Evolutionary conservation across 805 yeast genomes (phyloP).

Genomic region (Candida vartiovaarae): DNA sequence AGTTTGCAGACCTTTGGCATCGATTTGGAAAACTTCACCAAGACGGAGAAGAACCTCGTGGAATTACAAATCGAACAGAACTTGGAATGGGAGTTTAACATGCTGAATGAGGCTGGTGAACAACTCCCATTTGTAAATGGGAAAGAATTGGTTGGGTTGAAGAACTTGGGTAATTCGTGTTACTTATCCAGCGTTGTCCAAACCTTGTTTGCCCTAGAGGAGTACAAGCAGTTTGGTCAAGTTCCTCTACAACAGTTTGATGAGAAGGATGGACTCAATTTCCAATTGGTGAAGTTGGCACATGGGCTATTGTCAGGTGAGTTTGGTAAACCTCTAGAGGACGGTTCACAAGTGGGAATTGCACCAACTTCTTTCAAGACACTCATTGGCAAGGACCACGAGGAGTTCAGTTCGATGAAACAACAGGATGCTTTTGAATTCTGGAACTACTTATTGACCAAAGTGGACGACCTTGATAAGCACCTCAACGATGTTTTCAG

Average conservation of each 20-base stretch:
- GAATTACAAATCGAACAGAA: slow-evolving; percentile 93
- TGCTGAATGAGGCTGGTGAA: slow-evolving; percentile 66
- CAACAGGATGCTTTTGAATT: slow-evolving; percentile 97
- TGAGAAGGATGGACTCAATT: slow-evolving; percentile 44
- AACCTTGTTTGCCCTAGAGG: slow-evolving; percentile 41
- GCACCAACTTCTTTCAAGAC: slow-evolving; percentile 71
- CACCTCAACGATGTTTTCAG: slow-evolving; percentile 44
- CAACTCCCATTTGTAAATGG: slow-evolving; percentile 65
- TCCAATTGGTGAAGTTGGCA: slow-evolving; percentile 72
- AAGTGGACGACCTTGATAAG: slow-evolving; percentile 42
- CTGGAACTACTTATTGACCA: slow-evolving; percentile 57
- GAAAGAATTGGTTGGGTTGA: slow-evolving; percentile 71
- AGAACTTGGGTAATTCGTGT: slow-evolving; percentile 90
- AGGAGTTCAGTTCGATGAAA: slow-evolving; percentile 76
- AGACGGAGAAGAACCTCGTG: slow-evolving; percentile 82
- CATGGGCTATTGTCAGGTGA: slow-evolving; percentile 75
- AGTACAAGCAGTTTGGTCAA: slow-evolving; percentile 21
- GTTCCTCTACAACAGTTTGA: slow-evolving; percentile 34
- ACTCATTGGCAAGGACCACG: slow-evolving; percentile 68
- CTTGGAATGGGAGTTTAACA: slow-evolving; percentile 84
- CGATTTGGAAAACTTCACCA: slow-evolving; percentile 43
- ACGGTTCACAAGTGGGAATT: slow-evolving; percentile 63
- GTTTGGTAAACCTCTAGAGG: slow-evolving; percentile 52
- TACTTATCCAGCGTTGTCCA: slow-evolving; percentile 81
- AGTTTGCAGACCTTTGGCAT: slow-evolving; percentile 59